Evolutionary conservation across 768 basidiomycete genomes (phyloP).

Genomic region (Boletus subcaerulescens): DNA sequence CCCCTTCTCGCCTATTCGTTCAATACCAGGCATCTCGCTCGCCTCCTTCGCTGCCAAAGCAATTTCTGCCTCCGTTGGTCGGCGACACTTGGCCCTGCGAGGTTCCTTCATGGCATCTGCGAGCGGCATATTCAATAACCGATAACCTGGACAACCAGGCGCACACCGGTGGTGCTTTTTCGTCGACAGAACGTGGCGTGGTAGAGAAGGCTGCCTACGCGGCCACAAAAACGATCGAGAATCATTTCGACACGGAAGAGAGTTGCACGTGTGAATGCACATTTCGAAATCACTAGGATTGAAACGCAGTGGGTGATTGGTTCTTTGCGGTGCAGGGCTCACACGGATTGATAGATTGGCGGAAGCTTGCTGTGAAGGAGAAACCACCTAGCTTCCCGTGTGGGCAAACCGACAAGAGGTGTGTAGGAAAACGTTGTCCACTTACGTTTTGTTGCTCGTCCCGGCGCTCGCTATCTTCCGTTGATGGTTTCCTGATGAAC

Average conservation of each 20-base stretch:
- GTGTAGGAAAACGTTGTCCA: neutral
- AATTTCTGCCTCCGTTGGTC: slow-evolving; percentile 21
- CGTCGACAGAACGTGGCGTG: slow-evolving; percentile 25
- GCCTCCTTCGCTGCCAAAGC: slow-evolving; percentile 15
- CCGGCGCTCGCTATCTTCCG: slow-evolving; percentile 1
- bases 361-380: neutral
- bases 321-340: slow-evolving; percentile 4
- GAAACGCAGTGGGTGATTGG: neutral
- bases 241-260: slow-evolving; percentile 24
- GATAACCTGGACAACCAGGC: slow-evolving; percentile 21
- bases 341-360: neutral
- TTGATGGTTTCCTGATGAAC: slow-evolving; percentile 5
- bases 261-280: slow-evolving; percentile 27
- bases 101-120: slow-evolving; percentile 22
- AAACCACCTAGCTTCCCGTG: neutral
- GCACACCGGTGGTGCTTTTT: slow-evolving; percentile 21
- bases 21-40: neutral
- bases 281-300: slow-evolving; percentile 19
- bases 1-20: neutral
- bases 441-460: slow-evolving; percentile 13
- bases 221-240: slow-evolving; percentile 25
- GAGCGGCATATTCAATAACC: slow-evolving; percentile 14
- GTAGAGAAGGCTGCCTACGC: slow-evolving; percentile 20
- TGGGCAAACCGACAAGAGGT: neutral
- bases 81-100: slow-evolving; percentile 21